Base-by-base conservation (phyloP, 495 filamentous ascomycete species). In the Podospora tetraspora region DNA sequence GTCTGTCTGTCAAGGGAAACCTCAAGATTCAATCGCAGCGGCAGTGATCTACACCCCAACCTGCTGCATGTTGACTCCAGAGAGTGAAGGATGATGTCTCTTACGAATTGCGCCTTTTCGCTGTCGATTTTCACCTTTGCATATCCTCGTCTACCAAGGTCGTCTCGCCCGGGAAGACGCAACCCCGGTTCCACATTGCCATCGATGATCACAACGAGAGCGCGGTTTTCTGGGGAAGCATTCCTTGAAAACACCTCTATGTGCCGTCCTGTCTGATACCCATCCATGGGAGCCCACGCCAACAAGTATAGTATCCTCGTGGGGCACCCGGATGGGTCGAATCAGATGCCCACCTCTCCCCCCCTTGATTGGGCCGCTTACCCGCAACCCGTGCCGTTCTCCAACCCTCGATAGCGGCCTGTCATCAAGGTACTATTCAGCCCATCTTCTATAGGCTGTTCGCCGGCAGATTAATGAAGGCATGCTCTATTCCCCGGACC, bases 371-470 rank as follows among this genome's bases (percentile, higher is more conserved):
- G 43, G 43, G 43, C 43, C 43, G 43, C 43, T 52, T 52, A 52
- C 16, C 19, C 13, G 43, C 16, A 52, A 52, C 16, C 43, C 43
- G 19, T 52, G 43, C 43, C 43, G 43, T 52, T 52, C 43, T 52
- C 43, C 43, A 52, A 8, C 43, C 19, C 43, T 52, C 19, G 43
- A 52, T 52, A 52, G 43, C 43, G 43, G 43, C 43, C 43, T 52
- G 43, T 52, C 43, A 52, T 52, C 43, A 52, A 52, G 43, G 3
- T 52, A 7, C 43, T 52, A 52, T 52, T n/a, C 59, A 60, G 23
- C 59, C 27, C 27, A 23, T 11, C 59, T 60, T 60, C 59, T 29
- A 60, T 24, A 60, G 59, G 59, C 59, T 60, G 59, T 23, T 60
- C 3, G 12, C 8, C 23, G 59, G 59, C 27, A 60, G 21, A 27